Conservation (phyloP, 1,139 yeast species). For the Debaryomyces coudertii region DNA sequence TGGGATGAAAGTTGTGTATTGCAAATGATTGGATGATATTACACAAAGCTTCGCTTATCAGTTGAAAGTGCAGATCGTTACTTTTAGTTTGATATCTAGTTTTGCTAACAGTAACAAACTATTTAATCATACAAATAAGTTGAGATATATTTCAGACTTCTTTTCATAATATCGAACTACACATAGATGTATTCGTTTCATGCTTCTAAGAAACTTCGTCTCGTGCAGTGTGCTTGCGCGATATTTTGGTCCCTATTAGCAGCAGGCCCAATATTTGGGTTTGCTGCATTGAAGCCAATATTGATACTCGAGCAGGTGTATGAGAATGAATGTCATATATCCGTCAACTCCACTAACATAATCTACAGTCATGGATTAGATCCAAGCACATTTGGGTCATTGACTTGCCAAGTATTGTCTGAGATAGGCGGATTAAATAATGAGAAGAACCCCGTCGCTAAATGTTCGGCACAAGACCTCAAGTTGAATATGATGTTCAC, state of each 20-base stretch:
- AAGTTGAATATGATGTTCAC: slow-evolving; percentile 51
- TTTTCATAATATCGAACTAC: background rate
- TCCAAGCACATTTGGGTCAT: slow-evolving; percentile 11
- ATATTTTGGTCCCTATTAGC: slow-evolving; percentile 47
- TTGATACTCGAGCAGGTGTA: slow-evolving; percentile 44
- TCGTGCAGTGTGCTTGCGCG: slow-evolving; percentile 39
- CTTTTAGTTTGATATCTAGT: background rate
- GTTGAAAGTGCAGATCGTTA: background rate
- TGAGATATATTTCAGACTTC: background rate
- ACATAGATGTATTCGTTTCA: slow-evolving; percentile 22
- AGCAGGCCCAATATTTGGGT: slow-evolving; percentile 52
- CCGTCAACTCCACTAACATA: slow-evolving; percentile 16
- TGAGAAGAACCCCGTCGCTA: slow-evolving; percentile 23
- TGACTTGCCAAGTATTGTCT: slow-evolving; percentile 15
- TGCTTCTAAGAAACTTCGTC: slow-evolving; percentile 21
- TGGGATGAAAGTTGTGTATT: background rate
- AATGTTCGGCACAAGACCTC: slow-evolving; percentile 47
- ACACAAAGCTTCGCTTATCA: slow-evolving; percentile 7
- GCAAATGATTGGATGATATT: background rate
- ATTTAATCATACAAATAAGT: background rate
- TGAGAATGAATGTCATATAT: slow-evolving; percentile 37
- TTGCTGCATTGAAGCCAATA: slow-evolving; percentile 51
- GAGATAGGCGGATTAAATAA: slow-evolving; percentile 13
- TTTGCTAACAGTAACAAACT: background rate
- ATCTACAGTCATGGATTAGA: slow-evolving; percentile 7